Base-by-base conservation (phyloP, 305 asterid genomes). In the Lippia alba region DNA sequence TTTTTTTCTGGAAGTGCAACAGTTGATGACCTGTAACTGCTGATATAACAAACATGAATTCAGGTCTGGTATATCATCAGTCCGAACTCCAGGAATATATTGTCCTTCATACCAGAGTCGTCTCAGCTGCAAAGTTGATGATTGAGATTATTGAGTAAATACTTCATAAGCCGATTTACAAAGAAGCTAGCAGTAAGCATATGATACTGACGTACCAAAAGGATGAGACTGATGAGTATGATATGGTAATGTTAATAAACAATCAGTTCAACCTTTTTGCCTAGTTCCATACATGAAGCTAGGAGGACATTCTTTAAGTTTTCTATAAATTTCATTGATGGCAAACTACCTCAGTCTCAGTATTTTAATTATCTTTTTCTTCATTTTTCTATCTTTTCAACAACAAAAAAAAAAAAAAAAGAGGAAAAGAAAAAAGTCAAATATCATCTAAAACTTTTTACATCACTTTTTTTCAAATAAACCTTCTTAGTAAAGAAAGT, bases 21-120 rank as follows among this genome's bases (percentile, higher is more conserved):
- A 77, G 86, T 95, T 95, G 76, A 95, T 88, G 87, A 95, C 96
- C 87, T 95, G 99, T 70, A 92, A 81, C 82, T 92, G 99, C 84
- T 95, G 98, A 85, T 92, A 86, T 74, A 95, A 76, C 74, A 95
- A 92, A 77, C 99, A 95, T 11, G 92, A 85, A 82, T 90, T 92
- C 73, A 95, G 81, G 85, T 95, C 97, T 54, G 99, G 99, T 76
- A 86, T 69, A 78, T 84, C 84, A 76, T 90, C 97, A 40, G 78
- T 82, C 12, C 97, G 96, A 78, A 95, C 86, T 69, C 97, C 97
- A 55, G 98, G 98, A 74, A 95, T 82, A 82, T 92, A 87, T 62
- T 87, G 95, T 75, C 86, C 96, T 74, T 90, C 98, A 56, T 82
- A 87, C 98, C 98, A 95, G 73, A 87, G 93, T 82, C 92, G 86